These are phyloP conservation scores for Xylaria venustula DNA, from an alignment of 495 filamentous ascomycete genomes.

Conservation along the genomic window DNA sequence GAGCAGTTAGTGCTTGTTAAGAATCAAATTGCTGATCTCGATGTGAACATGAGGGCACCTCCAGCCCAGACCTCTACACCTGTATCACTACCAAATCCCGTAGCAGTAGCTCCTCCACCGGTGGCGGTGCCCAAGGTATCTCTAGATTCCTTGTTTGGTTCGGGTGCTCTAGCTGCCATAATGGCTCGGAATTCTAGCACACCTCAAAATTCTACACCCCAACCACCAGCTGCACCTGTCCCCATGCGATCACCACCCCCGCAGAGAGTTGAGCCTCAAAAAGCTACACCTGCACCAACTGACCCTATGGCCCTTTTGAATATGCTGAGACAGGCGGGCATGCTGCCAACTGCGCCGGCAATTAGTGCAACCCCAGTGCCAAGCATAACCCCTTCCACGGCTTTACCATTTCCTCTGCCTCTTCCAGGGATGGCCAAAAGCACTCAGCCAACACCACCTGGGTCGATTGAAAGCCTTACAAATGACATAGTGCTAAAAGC, in stretches of 20 bases:
- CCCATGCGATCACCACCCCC: conserved; percentile 39
- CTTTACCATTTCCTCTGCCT: conserved; percentile 29
- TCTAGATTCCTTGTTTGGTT: conserved; percentile 51
- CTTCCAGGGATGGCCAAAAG: conserved; percentile 18
- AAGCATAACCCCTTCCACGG: conserved; percentile 36
- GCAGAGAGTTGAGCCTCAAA: conserved; percentile 34
- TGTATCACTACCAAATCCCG: conserved; percentile 28
- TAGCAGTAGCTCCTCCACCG: conserved; percentile 36
- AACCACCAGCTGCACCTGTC: conserved; percentile 33
- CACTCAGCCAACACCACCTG: conserved; percentile 9
- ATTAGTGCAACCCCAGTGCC: conserved; percentile 38
- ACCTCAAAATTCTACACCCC: conserved; percentile 21
- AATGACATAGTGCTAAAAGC: conserved; percentile 68
- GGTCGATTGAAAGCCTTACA: conserved; percentile 34
- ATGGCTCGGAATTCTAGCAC: conserved; percentile 47
- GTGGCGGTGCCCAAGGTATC: conserved; percentile 37
- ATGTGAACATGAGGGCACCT: conserved; percentile 49
- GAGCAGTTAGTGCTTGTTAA: conserved; percentile 77
- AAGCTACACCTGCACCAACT: conserved; percentile 28
- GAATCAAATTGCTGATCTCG: conserved; percentile 73
- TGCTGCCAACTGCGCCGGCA: conserved; percentile 32
- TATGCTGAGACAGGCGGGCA: conserved; percentile 48
- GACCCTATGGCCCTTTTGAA: conserved; percentile 48
- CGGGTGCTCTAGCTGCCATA: conserved; percentile 51
- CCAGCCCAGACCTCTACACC: conserved; percentile 35